Evolutionary conservation across 495 filamentous ascomycete genomes (phyloP), one percentile per base, ranked within the genome.

Genomic region (Hypoxylon lienhwacheense): DNA sequence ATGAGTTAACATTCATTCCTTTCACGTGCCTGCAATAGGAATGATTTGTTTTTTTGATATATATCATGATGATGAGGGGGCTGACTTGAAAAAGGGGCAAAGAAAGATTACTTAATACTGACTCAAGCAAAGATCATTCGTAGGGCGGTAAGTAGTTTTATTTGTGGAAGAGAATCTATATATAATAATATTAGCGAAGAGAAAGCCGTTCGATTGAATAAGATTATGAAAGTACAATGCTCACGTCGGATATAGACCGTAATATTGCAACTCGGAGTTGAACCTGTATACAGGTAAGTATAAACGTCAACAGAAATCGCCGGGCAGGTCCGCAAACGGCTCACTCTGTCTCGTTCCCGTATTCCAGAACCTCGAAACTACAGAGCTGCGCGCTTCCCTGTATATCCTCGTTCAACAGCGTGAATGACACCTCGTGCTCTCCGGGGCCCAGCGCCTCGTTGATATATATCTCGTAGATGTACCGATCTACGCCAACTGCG

Each of bases 231-330:
- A n/a, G n/a, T 21, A 5, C 2, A 32, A 35, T n/a, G 52, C 62
- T 61, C 29, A 65, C 62, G 62, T 65, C 0, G 62, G 62, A 20
- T 62, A 65, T 42, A 65, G 41, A 22, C 62, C 62, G 10, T 62
- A 41, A 29, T 62, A 62, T 26, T 7, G 26, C 7, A 20, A 26
- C 10, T 65, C 53, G 7, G 55, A 65, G 8, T 62, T 39, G 14
- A 65, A 65, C 31, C 62, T 65, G 25, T 4, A 24, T 8, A 6
- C 5, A 31, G 20, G 7, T 1, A 26, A 22, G 37, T 16, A 17
- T 43, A 15, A 45, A 24, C 28, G 26, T 8, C n/a, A 17, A 3
- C 11, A 16, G 14, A 6, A n/a, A 5, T 28, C 20, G 11, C 20
- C 14, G 15, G 4, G 14, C 6, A 33, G 8, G 12, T 14, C 7